phyloP scores from a whole-genome alignment of 768 basidiomycete genomes.

The Boletus sp. region DNA sequence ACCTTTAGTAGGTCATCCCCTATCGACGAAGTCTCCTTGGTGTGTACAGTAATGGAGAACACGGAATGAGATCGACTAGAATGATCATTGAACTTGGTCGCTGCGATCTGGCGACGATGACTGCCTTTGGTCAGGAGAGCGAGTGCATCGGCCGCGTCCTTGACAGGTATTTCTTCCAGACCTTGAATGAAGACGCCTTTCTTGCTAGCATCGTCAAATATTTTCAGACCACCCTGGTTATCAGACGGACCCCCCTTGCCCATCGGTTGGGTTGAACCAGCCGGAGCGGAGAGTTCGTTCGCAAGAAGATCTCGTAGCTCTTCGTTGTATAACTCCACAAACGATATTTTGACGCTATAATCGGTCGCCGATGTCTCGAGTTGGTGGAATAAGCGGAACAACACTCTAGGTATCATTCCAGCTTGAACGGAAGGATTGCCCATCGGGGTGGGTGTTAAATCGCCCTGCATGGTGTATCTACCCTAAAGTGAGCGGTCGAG shows the following conservation, averaged over 20 bases:
- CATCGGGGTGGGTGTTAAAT: slow-evolving; percentile 76
- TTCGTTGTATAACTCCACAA: slow-evolving; percentile 96
- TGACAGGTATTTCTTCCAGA: slow-evolving; percentile 84
- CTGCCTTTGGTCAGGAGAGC: slow-evolving; percentile 86
- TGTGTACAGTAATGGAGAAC: slow-evolving; percentile 93
- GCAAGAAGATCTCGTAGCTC: slow-evolving; percentile 93
- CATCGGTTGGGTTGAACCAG: slow-evolving; percentile 75
- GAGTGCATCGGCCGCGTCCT: slow-evolving; percentile 79
- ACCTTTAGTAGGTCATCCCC: slow-evolving; percentile 90
- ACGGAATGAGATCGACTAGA: slow-evolving; percentile 97
- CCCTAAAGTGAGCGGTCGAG: slow-evolving; percentile 10
- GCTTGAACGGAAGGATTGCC: slow-evolving; percentile 87
- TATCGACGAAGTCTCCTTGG: slow-evolving; percentile 73
- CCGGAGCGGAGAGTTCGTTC: slow-evolving; percentile 68
- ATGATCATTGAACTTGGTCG: slow-evolving; percentile 97
- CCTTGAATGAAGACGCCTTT: slow-evolving; percentile 93
- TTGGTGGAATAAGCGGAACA: slow-evolving; percentile 88
- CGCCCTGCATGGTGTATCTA: slow-evolving; percentile 97
- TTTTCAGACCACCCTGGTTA: slow-evolving; percentile 64
- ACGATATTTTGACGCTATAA: slow-evolving; percentile 92
- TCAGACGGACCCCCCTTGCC: slow-evolving; percentile 56
- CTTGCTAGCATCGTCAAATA: slow-evolving; percentile 90
- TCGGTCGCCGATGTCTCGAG: slow-evolving; percentile 77
- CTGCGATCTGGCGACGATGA: slow-evolving; percentile 86
- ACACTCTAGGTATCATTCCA: slow-evolving; percentile 92